These are phyloP conservation scores for Plectranthus barbatus DNA, from an alignment of 257 asterid genomes.

Conservation along the genomic window DNA sequence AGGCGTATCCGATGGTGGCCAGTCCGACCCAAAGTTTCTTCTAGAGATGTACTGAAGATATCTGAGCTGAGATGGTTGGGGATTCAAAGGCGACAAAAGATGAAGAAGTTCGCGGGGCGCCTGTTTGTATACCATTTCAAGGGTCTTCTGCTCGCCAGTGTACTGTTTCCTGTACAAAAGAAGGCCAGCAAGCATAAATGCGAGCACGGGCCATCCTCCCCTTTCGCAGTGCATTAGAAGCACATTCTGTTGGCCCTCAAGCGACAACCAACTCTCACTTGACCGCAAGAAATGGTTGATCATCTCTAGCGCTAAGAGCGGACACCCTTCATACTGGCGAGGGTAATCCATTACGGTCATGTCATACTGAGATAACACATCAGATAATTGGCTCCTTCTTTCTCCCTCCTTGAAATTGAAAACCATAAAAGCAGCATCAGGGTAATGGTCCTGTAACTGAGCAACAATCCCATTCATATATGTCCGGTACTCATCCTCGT, in stretches of 20 bases:
- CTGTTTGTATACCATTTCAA: conserved; percentile 96
- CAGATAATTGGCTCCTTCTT: conserved; percentile 81
- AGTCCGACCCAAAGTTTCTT: conserved; percentile 69
- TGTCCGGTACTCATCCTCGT: conserved; percentile 81
- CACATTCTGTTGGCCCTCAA: conserved; percentile 97
- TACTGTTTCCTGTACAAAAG: conserved; percentile 92
- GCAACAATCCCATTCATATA: conserved; percentile 95
- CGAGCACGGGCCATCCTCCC: conserved; percentile 99
- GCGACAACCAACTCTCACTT: conserved; percentile 98
- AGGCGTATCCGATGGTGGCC: conserved; percentile 93
- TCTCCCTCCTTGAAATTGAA: conserved; percentile 93
- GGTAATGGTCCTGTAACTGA: conserved; percentile 93
- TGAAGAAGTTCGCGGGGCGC: conserved; percentile 97
- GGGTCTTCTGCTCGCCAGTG: conserved; percentile 91
- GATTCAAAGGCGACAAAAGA: conserved; percentile 90
- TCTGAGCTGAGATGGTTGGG: conserved; percentile 97
- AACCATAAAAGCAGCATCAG: conserved; percentile 98
- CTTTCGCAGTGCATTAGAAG: conserved; percentile 94
- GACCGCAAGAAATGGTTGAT: conserved; percentile 94
- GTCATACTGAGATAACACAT: conserved; percentile 81
- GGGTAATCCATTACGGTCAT: conserved; percentile 99
- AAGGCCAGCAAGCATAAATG: conserved; percentile 99
- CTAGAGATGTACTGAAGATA: conserved; percentile 91
- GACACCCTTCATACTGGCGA: conserved; percentile 87
- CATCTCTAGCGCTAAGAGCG: conserved; percentile 87